phyloP scores from a whole-genome alignment of 1,284 basidiomycete species.

The Tetrapyrgos nigripes region DNA sequence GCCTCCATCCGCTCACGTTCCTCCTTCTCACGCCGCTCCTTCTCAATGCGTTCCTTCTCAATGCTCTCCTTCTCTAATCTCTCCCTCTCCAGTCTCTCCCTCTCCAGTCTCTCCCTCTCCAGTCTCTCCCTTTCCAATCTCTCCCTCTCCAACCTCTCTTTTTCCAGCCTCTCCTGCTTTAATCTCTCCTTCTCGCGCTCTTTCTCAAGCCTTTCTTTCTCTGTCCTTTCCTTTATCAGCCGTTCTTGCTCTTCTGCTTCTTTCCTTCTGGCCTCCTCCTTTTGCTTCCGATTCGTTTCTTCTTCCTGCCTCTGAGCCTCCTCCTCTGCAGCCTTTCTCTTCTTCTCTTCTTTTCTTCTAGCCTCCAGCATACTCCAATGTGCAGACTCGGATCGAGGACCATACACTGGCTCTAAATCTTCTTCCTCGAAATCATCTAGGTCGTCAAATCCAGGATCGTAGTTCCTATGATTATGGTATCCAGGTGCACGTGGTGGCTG shows the following conservation, averaged over 20 bases:
- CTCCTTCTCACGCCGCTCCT: background rate
- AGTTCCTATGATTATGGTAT: background rate
- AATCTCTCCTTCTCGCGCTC: background rate
- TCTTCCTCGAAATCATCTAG: background rate
- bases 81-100: background rate
- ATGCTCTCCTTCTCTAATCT: background rate
- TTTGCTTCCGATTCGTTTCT: slow-evolving; percentile 29
- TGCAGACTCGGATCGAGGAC: background rate
- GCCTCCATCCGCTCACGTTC: background rate
- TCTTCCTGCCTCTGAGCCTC: slow-evolving; percentile 33
- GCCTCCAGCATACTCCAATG: slow-evolving; percentile 20
- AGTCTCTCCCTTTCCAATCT: background rate
- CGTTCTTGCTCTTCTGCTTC: slow-evolving; percentile 32
- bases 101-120: background rate
- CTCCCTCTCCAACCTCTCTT: background rate
- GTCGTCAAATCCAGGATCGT: background rate
- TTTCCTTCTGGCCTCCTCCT: slow-evolving; percentile 35
- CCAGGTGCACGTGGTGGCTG: background rate
- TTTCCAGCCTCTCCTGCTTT: background rate
- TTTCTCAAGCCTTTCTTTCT: background rate
- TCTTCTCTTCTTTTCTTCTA: slow-evolving; percentile 28
- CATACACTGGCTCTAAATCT: background rate
- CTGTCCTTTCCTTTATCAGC: slow-evolving; percentile 1
- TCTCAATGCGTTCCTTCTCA: background rate
- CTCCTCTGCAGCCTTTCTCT: slow-evolving; percentile 36